Conservation (phyloP, 2,329 filamentous ascomycete genomes). For the Leptosphaerulina australis region DNA sequence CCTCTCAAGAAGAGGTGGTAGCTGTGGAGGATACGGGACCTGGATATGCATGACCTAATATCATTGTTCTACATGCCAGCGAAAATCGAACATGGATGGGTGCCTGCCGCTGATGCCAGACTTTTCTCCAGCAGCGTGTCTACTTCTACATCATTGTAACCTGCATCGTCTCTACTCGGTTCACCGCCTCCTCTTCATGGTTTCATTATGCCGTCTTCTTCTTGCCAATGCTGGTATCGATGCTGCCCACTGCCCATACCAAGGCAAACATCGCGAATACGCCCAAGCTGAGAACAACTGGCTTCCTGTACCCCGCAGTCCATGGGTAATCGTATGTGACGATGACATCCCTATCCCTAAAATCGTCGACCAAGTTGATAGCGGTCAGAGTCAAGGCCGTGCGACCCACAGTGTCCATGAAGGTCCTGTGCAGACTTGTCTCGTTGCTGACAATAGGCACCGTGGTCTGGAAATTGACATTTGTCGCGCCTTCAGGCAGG, state of each 20-base stretch:
- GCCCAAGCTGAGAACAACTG: constrained; percentile 77
- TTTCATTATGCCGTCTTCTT: constrained; percentile 49
- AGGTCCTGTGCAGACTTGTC: constrained; percentile 78
- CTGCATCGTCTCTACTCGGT: background rate
- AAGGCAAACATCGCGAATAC: constrained; percentile 75
- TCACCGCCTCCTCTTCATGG: background rate
- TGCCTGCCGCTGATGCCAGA: constrained; percentile 7
- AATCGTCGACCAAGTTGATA: constrained; percentile 87
- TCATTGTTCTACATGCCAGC: constrained; percentile 30
- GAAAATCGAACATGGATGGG: constrained; percentile 13
- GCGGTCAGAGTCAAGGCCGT: constrained; percentile 81
- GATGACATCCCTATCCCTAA: constrained; percentile 80
- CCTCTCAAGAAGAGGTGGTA: too few relatives aligned
- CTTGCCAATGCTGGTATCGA: constrained; percentile 80
- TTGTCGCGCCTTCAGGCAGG: constrained; percentile 88
- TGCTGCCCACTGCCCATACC: constrained; percentile 74
- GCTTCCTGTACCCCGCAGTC: constrained; percentile 79
- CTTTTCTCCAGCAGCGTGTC: background rate
- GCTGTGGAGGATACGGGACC: too few relatives aligned
- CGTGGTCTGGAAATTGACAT: constrained; percentile 76
- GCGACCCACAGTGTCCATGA: constrained; percentile 90
- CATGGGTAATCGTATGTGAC: constrained; percentile 88
- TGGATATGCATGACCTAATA: too few relatives aligned
- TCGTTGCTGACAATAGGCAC: constrained; percentile 70
- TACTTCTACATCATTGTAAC: background rate